phyloP scores from a whole-genome alignment of 2,329 filamentous ascomycete genomes.

The Nigrograna mackinnonii region DNA sequence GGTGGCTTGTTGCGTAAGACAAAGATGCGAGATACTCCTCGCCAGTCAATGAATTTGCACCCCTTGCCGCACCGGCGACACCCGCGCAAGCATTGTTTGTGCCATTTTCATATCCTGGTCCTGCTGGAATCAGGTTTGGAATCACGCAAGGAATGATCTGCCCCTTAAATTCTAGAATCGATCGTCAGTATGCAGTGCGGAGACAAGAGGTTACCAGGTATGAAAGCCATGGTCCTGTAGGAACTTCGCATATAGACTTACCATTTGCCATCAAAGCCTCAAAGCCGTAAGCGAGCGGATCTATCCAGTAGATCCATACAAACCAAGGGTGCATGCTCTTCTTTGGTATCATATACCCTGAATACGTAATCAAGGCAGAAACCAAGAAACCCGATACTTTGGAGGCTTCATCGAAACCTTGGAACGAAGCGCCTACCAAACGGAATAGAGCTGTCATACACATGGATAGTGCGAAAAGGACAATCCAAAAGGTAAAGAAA shows the following conservation, averaged over 20 bases:
- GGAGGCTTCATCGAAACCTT: slow-evolving; percentile 60
- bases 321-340: slow-evolving; percentile 59
- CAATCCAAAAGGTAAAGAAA: slow-evolving; percentile 82
- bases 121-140: slow-evolving; percentile 54
- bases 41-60: slow-evolving; percentile 55
- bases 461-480: slow-evolving; percentile 70
- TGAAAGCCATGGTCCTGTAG: no score
- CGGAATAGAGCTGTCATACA: slow-evolving; percentile 84
- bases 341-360: slow-evolving; percentile 62
- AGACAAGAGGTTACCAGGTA: no score
- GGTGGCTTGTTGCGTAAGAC: slow-evolving; percentile 34
- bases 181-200: no score
- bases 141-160: slow-evolving; percentile 53
- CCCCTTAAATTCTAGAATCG: slow-evolving; percentile 55
- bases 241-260: no score
- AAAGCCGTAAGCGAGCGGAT: slow-evolving; percentile 78
- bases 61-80: slow-evolving; percentile 58
- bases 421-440: slow-evolving; percentile 70
- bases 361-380: slow-evolving; percentile 63
- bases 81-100: slow-evolving; percentile 60
- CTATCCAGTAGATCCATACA: slow-evolving; percentile 66
- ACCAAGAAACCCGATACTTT: slow-evolving; percentile 60
- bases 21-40: slow-evolving; percentile 63
- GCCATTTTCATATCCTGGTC: slow-evolving; percentile 28
- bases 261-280: slow-evolving; percentile 80